Evolutionary conservation across 805 yeast species (phyloP), one percentile per base, ranked within the genome.

Genomic region (Deakozyma indianensis): DNA sequence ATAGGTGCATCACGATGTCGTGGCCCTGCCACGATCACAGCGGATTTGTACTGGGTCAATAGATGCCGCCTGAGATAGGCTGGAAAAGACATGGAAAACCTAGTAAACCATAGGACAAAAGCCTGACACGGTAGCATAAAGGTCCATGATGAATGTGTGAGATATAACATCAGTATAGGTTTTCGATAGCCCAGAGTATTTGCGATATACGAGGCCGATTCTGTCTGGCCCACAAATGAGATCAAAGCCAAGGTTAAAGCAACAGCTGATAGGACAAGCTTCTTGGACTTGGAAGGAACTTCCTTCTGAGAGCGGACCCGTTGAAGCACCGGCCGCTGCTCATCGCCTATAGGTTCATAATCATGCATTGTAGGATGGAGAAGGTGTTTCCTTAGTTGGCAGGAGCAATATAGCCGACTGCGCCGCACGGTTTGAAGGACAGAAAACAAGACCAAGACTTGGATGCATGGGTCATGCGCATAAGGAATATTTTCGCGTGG

Each of bases 141-240:
- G 70, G 77, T 67, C 94, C 92, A 83, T 9, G 80, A 73, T 1
- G 87, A 82, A 56, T 85, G 95, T 0, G 94, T 85, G 16, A 83
- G 61, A 45, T 58, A 62, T 45, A 65, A 62, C 46, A 80, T 63
- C 22, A 84, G 60, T 21, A 83, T 67, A 0, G 95, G 95, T 56
- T 84, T 87, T 44, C 71, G 58, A 59, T 76, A 85, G 2, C 70
- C 72, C 22, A 69, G 58, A 4, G 66, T 57, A 24, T 68, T 65
- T 56, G 83, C 80, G 3, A 85, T 69, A 46, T 78, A 78, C 4
- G 85, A 72, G 1, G 94, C 83, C 48, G 79, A 66, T 58, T 85
- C 95, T 0, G 95, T 85, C 57, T 85, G 95, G 15, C 71, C 55
- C 3, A 86, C 87, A 62, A 86, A 86, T 2, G 87, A 55, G 4